phyloP scores from a whole-genome alignment of 306 rosid genomes.

The Amphicarpaea edgeworthii region DNA sequence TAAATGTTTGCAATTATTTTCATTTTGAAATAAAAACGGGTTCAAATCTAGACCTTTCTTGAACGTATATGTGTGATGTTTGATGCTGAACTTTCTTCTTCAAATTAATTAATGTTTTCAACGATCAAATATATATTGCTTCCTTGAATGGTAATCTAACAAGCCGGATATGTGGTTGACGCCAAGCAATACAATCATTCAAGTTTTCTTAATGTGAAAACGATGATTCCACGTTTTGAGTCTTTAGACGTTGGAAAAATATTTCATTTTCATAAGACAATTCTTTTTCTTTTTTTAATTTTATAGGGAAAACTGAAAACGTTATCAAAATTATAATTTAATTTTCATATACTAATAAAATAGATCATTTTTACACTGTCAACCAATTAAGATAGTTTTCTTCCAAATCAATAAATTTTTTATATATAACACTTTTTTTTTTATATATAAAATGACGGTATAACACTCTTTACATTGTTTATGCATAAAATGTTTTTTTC shows the following conservation, averaged over 20 bases:
- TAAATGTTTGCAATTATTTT: constrained; percentile 18
- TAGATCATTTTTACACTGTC: no score
- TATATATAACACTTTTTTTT: no score
- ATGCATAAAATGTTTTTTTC: neutral
- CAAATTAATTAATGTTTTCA: constrained; percentile 41
- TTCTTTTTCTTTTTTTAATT: neutral
- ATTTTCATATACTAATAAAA: no score
- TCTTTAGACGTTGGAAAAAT: neutral
- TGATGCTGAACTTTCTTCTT: constrained; percentile 31
- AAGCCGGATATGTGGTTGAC: constrained; percentile 32
- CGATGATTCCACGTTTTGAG: neutral
- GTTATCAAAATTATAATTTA: no score
- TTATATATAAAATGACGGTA: no score
- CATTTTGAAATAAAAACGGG: neutral
- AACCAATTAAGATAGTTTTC: no score
- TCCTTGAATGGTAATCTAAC: constrained; percentile 19
- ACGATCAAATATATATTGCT: constrained; percentile 35
- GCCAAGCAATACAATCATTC: neutral
- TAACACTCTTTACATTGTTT: no score
- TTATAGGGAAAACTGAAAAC: neutral
- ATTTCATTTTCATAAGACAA: neutral
- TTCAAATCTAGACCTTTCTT: neutral
- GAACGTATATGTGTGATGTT: neutral
- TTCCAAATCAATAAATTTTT: no score
- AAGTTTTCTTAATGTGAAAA: constrained; percentile 2